Evolutionary conservation across 805 yeast species (phyloP).

Genomic region (Wickerhamomyces hampshirensis): DNA sequence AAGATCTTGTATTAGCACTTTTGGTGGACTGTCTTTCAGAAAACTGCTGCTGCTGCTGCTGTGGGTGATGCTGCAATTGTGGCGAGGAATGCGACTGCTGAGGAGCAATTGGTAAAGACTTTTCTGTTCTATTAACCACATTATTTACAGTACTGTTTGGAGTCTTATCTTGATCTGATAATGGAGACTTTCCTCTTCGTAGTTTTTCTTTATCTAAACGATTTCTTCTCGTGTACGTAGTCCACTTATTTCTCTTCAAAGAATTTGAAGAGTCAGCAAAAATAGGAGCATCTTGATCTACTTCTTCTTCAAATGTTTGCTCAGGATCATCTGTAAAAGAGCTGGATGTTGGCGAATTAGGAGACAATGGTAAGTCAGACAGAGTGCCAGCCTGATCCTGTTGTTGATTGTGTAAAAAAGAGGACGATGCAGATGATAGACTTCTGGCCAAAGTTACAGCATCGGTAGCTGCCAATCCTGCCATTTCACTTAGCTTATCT

Average conservation of each 20-base stretch:
- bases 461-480: slow-evolving; percentile 74
- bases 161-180: slow-evolving; percentile 9
- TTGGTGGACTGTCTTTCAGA: slow-evolving; percentile 3
- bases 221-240: slow-evolving; percentile 42
- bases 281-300: slow-evolving; percentile 24
- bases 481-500: slow-evolving; percentile 66
- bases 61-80: slow-evolving; percentile 4
- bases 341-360: slow-evolving; percentile 1
- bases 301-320: slow-evolving; percentile 8
- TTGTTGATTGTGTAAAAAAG: slow-evolving; percentile 25
- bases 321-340: background rate
- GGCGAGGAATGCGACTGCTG: slow-evolving; percentile 3
- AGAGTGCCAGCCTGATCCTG: slow-evolving; percentile 1
- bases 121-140: too few species aligned
- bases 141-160: too few species aligned
- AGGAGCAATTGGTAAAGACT: background rate
- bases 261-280: slow-evolving; percentile 24
- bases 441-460: slow-evolving; percentile 82
- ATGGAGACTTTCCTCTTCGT: slow-evolving; percentile 11
- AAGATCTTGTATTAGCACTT: slow-evolving; percentile 1
- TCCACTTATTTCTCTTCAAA: slow-evolving; percentile 43
- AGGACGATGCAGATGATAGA: slow-evolving; percentile 64
- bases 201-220: slow-evolving; percentile 12
- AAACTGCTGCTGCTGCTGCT: slow-evolving; percentile 9
- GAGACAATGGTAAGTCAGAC: background rate